Base-by-base conservation (phyloP, 2,329 filamentous ascomycete genomes). In the Calonectria hawksworthii region DNA sequence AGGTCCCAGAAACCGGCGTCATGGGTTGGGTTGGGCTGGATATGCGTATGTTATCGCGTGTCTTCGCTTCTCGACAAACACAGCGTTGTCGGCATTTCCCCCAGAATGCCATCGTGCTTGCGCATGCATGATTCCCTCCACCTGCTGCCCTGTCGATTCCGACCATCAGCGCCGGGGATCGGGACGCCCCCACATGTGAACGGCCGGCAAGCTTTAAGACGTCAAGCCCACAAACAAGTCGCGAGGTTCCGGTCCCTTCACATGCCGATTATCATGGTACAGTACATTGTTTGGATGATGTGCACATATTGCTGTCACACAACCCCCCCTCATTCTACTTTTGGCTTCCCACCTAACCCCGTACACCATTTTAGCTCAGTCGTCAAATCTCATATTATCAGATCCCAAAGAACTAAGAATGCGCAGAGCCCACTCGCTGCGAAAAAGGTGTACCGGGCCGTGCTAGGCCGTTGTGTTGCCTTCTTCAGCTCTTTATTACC, bases 401-500 rank as follows among this genome's bases (percentile, higher is more conserved):
- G 85, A 87, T 97, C 95, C 94, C 94, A 96, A 28, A 94, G 85
- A 41, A 97, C 89, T 78, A 97, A 86, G 82, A 94, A 94, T 32
- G 92, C 89, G 84, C 94, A 96, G 65, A 97, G 85, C 1, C 94
- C 93, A 73, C 93, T 92, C 6, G 94, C 94, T n/a, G 93, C 93
- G 83, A 94, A 96, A 80, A 96, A 96, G 0, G 95, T 95, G 79
- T 93, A 93, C 82, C 93, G 92, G 36, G 95, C 95, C 54, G 93
- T 90, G 85, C 94, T 95, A 50, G 91, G 89, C 78, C 93, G 89
- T 83, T 94, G 90, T 1, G 91, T 92, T 34, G 96, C 97, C 82
- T 94, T 93, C 86, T 97, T 97, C 68, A 99, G 88, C 87, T 99
- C 93, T 86, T 94, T 94, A 87, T 99, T 99, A 23, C 96, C 97